Percentiles rank a stretch among this genome's conserved stretches.
Conservation (phyloP, 2,329 filamentous ascomycete species). For the Cladorrhinum sp. region DNA sequence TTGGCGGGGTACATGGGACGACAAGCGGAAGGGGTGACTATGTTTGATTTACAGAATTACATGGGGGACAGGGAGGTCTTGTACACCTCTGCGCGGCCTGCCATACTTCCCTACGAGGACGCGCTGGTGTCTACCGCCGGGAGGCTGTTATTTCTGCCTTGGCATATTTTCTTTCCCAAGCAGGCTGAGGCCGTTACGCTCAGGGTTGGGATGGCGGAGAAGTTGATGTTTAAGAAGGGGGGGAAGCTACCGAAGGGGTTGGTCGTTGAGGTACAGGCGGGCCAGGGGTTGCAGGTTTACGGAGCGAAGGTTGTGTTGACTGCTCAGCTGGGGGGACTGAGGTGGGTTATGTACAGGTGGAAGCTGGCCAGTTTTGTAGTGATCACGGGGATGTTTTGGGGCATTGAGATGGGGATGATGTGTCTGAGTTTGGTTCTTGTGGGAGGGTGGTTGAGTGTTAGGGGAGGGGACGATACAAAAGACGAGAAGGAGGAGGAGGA, state of each 20-base stretch:
- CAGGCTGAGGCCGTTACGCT: conserved; percentile 62
- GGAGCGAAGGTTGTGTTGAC: conserved; percentile 63
- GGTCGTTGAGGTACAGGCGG: conserved; percentile 65
- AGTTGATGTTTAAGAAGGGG: conserved; percentile 56
- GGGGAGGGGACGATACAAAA: no score
- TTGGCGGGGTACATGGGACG: not conserved
- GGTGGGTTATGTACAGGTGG: conserved; percentile 86
- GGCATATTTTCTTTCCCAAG: conserved; percentile 65
- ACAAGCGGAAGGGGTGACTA: not conserved
- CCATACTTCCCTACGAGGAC: conserved; percentile 76
- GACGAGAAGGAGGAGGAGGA: conserved; percentile 3
- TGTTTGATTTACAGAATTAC: not conserved
- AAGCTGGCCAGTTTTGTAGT: conserved; percentile 65
- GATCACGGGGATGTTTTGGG: conserved; percentile 74
- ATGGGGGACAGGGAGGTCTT: conserved; percentile 3
- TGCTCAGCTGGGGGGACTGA: conserved; percentile 71
- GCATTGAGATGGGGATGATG: conserved; percentile 66
- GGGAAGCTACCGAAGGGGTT: conserved; percentile 44
- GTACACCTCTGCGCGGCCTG: conserved; percentile 42
- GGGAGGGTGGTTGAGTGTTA: conserved; percentile 33
- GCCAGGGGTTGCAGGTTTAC: conserved; percentile 74
- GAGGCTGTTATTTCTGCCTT: conserved; percentile 61
- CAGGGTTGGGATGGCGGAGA: conserved; percentile 69
- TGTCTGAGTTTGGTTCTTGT: conserved; percentile 61
- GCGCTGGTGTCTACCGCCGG: conserved; percentile 61